Evolutionary conservation across 106 monocot genomes (phyloP), one percentile per base, ranked within the genome.

Genomic region (Phalaenopsis aphrodite): DNA sequence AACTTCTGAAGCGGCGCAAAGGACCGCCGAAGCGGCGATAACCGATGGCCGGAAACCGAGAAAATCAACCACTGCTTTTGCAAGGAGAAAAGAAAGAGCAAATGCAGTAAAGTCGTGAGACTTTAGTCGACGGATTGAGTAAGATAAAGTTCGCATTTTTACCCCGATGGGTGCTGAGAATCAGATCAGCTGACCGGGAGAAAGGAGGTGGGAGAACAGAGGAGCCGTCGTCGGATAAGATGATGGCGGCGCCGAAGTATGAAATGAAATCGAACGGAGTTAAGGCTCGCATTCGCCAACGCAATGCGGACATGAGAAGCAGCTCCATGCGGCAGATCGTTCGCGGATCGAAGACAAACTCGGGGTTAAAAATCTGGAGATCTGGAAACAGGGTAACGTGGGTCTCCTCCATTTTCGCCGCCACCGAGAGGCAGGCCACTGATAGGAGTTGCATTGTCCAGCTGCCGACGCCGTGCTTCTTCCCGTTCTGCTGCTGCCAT

Each of bases 371-470:
- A 41, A 84, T 37, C 82, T 92, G 92, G 42, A 92, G 82, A 52
- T 92, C 92, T 8, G 85, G 61, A 42, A 90, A 71, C 30, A 83
- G 66, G 16, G 95, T 90, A 8, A 88, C 88, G 42, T 83, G 67
- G 36, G 90, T 89, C 80, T 95, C 92, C 79, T 90, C 92, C 88
- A 95, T 90, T 83, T 95, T 95, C 46, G 92, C 90, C 42, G 95
- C 92, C 48, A 95, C 86, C 19, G 92, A 88, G 39, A 95, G 76
- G 83, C 95, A 92, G 56, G 95, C 90, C 73, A 90, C 95, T 12
- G 95, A 75, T 24, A 92, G 82, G 45, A 95, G 90, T 85, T 92
- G 90, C 88, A 87, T 87, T 77, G 90, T 75, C 92, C 87, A 89
- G 12, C 84, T 57, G 21, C 57, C 58, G 21, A 49, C 79, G 5